Percentiles rank a stretch among this genome's conserved stretches.
Conservation (phyloP, 2,329 filamentous ascomycete species). For the Xylaria sp. region DNA sequence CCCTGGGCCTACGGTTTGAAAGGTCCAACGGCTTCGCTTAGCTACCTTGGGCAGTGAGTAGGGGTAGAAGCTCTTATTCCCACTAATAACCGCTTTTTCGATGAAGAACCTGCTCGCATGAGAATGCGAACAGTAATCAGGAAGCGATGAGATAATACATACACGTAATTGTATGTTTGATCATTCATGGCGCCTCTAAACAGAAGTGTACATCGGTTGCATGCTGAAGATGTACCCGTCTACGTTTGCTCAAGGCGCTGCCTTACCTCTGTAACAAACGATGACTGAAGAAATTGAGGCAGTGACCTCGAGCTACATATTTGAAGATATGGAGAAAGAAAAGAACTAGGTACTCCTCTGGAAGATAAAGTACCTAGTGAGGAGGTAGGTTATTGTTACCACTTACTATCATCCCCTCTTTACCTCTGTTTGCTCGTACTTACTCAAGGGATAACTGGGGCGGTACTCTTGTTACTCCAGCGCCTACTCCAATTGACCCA, state of each 20-base stretch:
- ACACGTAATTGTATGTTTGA: not conserved
- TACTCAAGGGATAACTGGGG: too few species aligned
- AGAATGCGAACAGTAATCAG: constrained; percentile 15
- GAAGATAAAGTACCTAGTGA: too few species aligned
- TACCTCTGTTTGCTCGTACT: too few species aligned
- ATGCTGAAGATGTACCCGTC: too few species aligned
- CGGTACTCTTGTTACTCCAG: not conserved
- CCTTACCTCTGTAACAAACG: too few species aligned
- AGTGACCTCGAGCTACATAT: not conserved
- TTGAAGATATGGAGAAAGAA: not conserved
- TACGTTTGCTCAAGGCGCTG: too few species aligned
- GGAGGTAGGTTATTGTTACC: too few species aligned
- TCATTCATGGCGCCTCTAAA: not conserved
- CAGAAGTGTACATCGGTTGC: not conserved
- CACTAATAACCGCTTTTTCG: constrained; percentile 17
- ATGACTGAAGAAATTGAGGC: too few species aligned
- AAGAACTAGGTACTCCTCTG: too few species aligned
- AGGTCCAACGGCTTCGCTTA: not conserved
- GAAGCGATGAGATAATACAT: constrained; percentile 7
- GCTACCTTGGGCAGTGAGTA: constrained; percentile 18
- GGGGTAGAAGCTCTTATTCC: not conserved
- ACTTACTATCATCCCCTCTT: too few species aligned
- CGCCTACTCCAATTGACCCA: too few species aligned
- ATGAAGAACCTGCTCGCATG: not conserved
- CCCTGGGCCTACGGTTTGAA: not conserved